These are phyloP conservation scores for Fimicolochytrium jonesii DNA, from an alignment of 192 early-diverging fungal genomes.

Conservation along the genomic window DNA sequence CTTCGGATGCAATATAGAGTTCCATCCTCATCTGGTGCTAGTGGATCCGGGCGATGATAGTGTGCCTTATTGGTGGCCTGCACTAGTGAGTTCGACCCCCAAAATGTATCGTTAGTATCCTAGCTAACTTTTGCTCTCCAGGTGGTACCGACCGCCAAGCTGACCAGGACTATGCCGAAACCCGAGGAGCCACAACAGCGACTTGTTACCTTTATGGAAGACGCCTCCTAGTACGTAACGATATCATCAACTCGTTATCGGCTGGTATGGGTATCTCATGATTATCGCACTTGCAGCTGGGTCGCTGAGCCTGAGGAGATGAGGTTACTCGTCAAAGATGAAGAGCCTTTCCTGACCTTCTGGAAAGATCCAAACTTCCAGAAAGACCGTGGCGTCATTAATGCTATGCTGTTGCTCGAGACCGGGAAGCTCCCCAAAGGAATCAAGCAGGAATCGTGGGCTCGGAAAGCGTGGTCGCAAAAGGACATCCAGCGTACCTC, in stretches of 20 bases:
- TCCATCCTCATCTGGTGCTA: slow-evolving; percentile 23
- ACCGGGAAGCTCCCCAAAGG: slow-evolving; percentile 9
- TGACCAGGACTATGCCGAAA: slow-evolving; percentile 27
- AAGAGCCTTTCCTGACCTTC: slow-evolving; percentile 40
- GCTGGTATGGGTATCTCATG: neutral
- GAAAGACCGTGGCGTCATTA: slow-evolving; percentile 22
- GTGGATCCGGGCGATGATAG: slow-evolving; percentile 30
- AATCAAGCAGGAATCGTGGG: too few relatives aligned
- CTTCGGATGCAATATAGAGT: neutral
- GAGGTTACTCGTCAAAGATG: slow-evolving; percentile 32
- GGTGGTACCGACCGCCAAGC: slow-evolving; percentile 27
- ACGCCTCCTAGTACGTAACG: slow-evolving; percentile 8
- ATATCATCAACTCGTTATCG: neutral
- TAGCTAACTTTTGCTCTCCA: too few relatives aligned
- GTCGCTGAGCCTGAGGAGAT: slow-evolving; percentile 21
- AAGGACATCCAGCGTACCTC: too few relatives aligned
- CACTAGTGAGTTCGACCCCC: slow-evolving; percentile 30
- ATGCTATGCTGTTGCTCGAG: slow-evolving; percentile 17
- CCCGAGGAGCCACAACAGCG: slow-evolving; percentile 13
- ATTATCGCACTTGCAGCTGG: slow-evolving; percentile 17
- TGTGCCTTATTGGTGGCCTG: slow-evolving; percentile 39
- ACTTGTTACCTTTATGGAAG: slow-evolving; percentile 31
- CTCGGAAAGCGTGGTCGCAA: too few relatives aligned
- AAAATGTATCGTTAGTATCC: too few relatives aligned
- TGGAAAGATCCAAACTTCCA: slow-evolving; percentile 21